Percentiles rank a stretch among this genome's conserved stretches.
These are phyloP conservation scores for Eutrema yunnanense DNA, from an alignment of 345 rosid species.

Conservation along the genomic window DNA sequence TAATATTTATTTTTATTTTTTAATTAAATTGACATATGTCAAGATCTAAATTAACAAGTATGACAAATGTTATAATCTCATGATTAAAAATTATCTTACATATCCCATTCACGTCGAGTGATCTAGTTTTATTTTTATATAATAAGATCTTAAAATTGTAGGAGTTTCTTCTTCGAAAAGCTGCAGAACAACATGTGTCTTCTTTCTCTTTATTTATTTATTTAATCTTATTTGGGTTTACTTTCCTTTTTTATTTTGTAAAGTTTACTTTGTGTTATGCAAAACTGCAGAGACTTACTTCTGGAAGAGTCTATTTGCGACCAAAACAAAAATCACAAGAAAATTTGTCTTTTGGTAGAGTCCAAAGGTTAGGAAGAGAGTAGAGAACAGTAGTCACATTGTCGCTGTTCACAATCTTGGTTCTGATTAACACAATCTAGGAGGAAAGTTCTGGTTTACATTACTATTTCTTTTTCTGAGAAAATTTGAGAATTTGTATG, in stretches of 20 bases:
- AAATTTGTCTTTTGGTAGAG: constrained; percentile 10
- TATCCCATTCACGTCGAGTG: too few relatives aligned
- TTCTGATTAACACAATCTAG: constrained; percentile 18
- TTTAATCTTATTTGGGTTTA: background rate
- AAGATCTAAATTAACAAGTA: too few relatives aligned
- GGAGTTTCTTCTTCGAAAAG: constrained; percentile 6
- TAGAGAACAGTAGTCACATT: background rate
- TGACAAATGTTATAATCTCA: too few relatives aligned
- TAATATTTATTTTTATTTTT: too few relatives aligned
- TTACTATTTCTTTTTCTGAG: too few relatives aligned
- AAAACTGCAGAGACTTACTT: background rate
- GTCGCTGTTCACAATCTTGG: constrained; percentile 12
- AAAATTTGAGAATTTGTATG: too few relatives aligned
- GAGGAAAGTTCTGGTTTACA: background rate
- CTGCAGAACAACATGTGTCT: constrained; percentile 17
- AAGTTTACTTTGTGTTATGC: background rate
- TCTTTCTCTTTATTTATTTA: background rate
- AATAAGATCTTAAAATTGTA: background rate
- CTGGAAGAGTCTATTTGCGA: background rate
- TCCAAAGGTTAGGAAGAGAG: constrained; percentile 3
- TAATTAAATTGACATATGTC: too few relatives aligned
- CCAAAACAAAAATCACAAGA: constrained; percentile 7
- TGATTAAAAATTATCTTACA: too few relatives aligned
- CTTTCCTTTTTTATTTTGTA: background rate
- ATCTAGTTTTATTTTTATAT: too few relatives aligned